A percentile compares a stretch with the other conserved stretches of the same genome.
Evolutionary conservation across 2,329 filamentous ascomycete genomes (phyloP).

Genomic region (Epicoccum sorghinum): DNA sequence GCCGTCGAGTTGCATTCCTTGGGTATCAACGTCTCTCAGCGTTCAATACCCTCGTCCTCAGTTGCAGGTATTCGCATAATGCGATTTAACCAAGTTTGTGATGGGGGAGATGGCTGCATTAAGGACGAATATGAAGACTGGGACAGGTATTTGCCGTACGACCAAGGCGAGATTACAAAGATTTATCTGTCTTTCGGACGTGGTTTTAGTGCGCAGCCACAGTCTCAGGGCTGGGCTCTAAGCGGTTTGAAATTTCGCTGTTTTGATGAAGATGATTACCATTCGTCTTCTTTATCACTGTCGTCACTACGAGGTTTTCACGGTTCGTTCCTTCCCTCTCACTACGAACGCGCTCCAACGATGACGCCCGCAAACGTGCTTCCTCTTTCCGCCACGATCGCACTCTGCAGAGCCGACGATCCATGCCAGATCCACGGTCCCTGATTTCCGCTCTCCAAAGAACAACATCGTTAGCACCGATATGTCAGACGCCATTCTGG

Average conservation of each 20-base stretch:
- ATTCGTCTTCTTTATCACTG: too few species aligned
- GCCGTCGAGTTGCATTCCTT: not conserved
- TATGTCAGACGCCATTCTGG: not conserved
- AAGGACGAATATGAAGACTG: too few species aligned
- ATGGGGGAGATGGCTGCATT: not conserved
- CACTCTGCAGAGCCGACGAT: not conserved
- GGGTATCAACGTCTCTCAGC: not conserved
- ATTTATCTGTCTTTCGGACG: too few species aligned
- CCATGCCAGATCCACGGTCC: not conserved
- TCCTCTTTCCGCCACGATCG: too few species aligned
- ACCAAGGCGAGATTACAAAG: too few species aligned
- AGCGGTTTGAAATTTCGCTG: too few species aligned
- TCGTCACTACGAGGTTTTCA: not conserved
- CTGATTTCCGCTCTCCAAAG: not conserved
- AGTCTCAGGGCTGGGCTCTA: too few species aligned
- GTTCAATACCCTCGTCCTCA: not conserved
- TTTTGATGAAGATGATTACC: too few species aligned
- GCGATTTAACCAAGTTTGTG: not conserved
- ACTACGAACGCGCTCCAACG: not conserved
- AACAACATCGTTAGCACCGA: not conserved
- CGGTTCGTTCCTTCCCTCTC: constrained; percentile 3
- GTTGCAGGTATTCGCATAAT: not conserved
- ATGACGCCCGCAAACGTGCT: not conserved
- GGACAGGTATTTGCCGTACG: too few species aligned
- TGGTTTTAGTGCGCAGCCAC: too few species aligned